These are phyloP conservation scores for Brettanomyces custersianus DNA, from an alignment of 805 yeast species.

Conservation along the genomic window DNA sequence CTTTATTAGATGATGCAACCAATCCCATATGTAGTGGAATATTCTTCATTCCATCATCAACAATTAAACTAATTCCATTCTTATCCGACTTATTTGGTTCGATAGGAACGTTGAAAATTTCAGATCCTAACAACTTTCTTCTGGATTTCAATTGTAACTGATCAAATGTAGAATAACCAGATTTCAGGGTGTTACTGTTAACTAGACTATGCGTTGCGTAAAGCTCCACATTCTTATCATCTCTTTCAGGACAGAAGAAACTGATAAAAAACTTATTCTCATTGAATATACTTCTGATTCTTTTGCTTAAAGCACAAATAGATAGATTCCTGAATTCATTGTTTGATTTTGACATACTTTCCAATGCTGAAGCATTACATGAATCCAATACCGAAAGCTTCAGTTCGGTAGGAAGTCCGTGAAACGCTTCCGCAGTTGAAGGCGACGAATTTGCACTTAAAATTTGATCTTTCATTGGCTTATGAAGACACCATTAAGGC, in stretches of 20 bases:
- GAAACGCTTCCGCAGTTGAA: too few species aligned
- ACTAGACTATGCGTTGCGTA: slow-evolving; percentile 17
- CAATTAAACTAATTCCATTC: slow-evolving; percentile 9
- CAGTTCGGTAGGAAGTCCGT: slow-evolving; percentile 15
- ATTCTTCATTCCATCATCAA: slow-evolving; percentile 19
- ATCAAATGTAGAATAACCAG: too few species aligned
- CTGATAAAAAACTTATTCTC: slow-evolving; percentile 11
- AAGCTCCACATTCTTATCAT: slow-evolving; percentile 12
- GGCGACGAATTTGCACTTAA: too few species aligned
- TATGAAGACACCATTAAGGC: too few species aligned
- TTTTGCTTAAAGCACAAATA: slow-evolving; percentile 5
- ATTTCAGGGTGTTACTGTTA: slow-evolving; percentile 3
- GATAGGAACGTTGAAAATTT: slow-evolving; percentile 2
- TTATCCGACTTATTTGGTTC: slow-evolving; percentile 9
- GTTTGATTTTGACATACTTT: slow-evolving; percentile 6
- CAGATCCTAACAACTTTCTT: slow-evolving; percentile 14
- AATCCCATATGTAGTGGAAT: slow-evolving; percentile 17
- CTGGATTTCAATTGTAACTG: slow-evolving; percentile 14
- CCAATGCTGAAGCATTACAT: slow-evolving; percentile 9
- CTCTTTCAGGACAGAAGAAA: slow-evolving; percentile 21
- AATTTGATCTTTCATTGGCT: too few species aligned
- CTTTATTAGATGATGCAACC: slow-evolving; percentile 5
- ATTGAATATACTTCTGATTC: slow-evolving; percentile 1
- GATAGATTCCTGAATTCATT: slow-evolving; percentile 4
- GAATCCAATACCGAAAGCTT: slow-evolving; percentile 12